Base-by-base conservation (phyloP, 148 eudicot genomes). In the Diospyros lotus region DNA sequence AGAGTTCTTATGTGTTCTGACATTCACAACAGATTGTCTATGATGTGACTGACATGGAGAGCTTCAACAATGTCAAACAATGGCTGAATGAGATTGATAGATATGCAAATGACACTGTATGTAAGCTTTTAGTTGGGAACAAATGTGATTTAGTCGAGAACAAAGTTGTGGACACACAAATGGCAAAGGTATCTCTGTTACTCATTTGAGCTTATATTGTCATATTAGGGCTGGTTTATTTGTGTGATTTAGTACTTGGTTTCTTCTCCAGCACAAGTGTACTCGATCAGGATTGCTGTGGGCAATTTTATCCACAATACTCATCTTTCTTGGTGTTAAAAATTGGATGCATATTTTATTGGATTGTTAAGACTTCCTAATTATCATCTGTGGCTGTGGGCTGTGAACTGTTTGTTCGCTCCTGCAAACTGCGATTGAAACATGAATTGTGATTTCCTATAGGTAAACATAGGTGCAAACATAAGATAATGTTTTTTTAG, bases 41-140 rank as follows among this genome's bases (percentile, higher is more conserved):
- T 70, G 94, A 92, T 84, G 97, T 92, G 13, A 92, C 97, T 40
- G 97, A 92, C 75, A 90, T 87, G 93, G 97, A 92, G 89, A 92
- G 97, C 85, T 92, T 90, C 89, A 92, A 88, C 86, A 92, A 92
- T 83, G 97, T 92, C 41, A 90, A 90, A 82, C 97, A 92, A 80
- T 92, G 97, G 97, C 78, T 92, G 73, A 88, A 84, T 83, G 97
- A 90, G 81, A 90, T 90, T 53, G 92, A 92, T 61, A 81, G 94
- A 81, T 92, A 92, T 83, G 94, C 97, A 77, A 90, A 82, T 76
- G 97, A 90, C 48, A 81, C 84, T 56, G 97, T 92, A 8, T 88
- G 92, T 86, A 92, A 90, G 85, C 97, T 92, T 84, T 86, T 92
- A 62, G 97, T 92, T 6, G 97, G 97, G 66, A 92, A 92, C 78